Evolutionary conservation across 495 filamentous ascomycete species (phyloP).

Genomic region (Penicillium mononematosum): DNA sequence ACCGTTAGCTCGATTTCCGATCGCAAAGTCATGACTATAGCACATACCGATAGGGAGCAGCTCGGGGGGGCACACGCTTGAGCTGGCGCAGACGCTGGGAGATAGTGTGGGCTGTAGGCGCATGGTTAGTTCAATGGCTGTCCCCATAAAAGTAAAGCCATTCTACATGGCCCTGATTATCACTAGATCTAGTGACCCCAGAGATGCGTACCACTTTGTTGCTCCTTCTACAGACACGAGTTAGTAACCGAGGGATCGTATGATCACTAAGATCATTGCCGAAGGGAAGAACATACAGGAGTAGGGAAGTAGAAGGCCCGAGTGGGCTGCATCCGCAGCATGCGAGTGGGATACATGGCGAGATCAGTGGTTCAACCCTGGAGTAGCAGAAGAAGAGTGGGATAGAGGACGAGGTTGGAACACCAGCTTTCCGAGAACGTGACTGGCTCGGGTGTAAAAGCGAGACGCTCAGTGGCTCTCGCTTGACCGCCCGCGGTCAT

Average conservation of each 20-base stretch:
- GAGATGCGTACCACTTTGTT: conserved; percentile 68
- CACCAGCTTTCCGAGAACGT: conserved; percentile 31
- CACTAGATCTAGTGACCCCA: conserved; percentile 7
- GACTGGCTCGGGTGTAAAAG: conserved; percentile 42
- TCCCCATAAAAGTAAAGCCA: conserved; percentile 1
- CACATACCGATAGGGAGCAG: conserved; percentile 88
- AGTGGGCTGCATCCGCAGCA: conserved; percentile 55
- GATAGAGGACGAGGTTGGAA: conserved; percentile 28
- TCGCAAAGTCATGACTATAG: not conserved
- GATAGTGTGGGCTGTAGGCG: conserved; percentile 81
- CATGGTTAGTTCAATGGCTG: conserved; percentile 33
- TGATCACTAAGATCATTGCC: conserved; percentile 14
- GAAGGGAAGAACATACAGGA: conserved; percentile 63
- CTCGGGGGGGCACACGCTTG: conserved; percentile 84
- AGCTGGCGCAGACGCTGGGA: conserved; percentile 89
- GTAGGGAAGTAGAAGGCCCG: conserved; percentile 69
- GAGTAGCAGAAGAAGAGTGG: conserved; percentile 24
- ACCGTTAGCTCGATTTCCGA: conserved; percentile 21
- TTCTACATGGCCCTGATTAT: conserved; percentile 14
- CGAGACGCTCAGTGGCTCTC: conserved; percentile 46
- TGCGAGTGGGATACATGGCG: conserved; percentile 67
- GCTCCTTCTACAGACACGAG: conserved; percentile 65
- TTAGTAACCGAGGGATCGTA: conserved; percentile 35
- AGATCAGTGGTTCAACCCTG: conserved; percentile 6
- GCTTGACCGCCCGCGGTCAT: conserved; percentile 46